A percentile compares a stretch with the other conserved stretches of the same genome.
phyloP scores from a whole-genome alignment of 768 basidiomycete genomes.

The Suillus subluteus region DNA sequence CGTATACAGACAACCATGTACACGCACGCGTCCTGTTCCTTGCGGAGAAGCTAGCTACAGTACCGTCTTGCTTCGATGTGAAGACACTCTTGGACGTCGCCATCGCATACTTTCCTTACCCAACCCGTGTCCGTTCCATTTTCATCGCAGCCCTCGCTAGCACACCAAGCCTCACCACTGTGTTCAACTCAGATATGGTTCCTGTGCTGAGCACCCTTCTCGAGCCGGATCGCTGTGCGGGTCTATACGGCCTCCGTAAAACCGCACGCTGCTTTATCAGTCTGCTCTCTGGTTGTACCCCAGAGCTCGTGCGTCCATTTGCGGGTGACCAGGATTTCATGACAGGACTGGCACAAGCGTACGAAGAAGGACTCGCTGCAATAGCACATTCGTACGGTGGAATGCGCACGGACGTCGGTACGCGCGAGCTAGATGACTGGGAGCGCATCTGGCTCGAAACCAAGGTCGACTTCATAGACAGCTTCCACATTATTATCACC shows the following conservation, averaged over 20 bases:
- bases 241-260: slow-evolving; percentile 69
- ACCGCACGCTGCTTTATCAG: slow-evolving; percentile 57
- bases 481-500: slow-evolving; percentile 62
- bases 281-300: slow-evolving; percentile 56
- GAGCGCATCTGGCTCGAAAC: slow-evolving; percentile 71
- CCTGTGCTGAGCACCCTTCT: slow-evolving; percentile 58
- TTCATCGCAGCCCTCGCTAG: slow-evolving; percentile 43
- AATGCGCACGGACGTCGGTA: slow-evolving; percentile 30
- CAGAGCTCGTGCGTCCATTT: slow-evolving; percentile 54
- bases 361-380: slow-evolving; percentile 58
- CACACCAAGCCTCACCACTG: slow-evolving; percentile 35
- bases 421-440: slow-evolving; percentile 60
- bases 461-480: slow-evolving; percentile 72
- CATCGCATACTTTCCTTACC: slow-evolving; percentile 54
- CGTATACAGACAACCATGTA: slow-evolving; percentile 48
- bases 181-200: slow-evolving; percentile 49
- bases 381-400: slow-evolving; percentile 69
- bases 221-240: slow-evolving; percentile 45
- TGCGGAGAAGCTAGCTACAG: slow-evolving; percentile 53
- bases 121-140: slow-evolving; percentile 48
- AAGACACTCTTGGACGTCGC: slow-evolving; percentile 65
- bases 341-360: slow-evolving; percentile 58
- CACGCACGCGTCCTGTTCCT: slow-evolving; percentile 54
- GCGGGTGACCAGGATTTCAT: slow-evolving; percentile 55
- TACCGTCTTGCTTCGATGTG: slow-evolving; percentile 47